phyloP scores from a whole-genome alignment of 2,329 filamentous ascomycete species.

The Neurospora crassa region DNA sequence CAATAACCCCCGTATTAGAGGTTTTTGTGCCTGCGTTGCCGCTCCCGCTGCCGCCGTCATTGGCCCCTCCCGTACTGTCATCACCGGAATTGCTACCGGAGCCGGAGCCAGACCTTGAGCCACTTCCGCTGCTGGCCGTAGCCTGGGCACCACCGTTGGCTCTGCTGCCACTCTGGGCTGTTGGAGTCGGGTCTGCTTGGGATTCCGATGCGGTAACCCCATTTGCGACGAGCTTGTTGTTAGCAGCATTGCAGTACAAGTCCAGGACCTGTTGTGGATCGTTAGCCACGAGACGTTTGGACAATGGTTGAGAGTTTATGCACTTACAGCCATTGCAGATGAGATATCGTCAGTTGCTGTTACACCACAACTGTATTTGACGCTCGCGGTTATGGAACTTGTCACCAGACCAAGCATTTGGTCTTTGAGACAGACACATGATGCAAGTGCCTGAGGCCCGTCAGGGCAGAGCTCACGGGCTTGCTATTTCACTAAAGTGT shows the following conservation, averaged over 20 bases:
- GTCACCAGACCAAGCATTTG: slow-evolving; percentile 34
- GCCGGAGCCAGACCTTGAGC: neutral
- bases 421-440: slow-evolving; percentile 42
- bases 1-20: slow-evolving; percentile 25
- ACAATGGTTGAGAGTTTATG: neutral
- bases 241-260: slow-evolving; percentile 41
- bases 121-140: neutral
- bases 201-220: slow-evolving; percentile 30
- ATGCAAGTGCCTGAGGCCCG: slow-evolving; percentile 40
- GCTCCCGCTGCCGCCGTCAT: neutral
- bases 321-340: slow-evolving; percentile 30
- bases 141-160: slow-evolving; percentile 1
- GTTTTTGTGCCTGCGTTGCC: slow-evolving; percentile 5
- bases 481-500: slow-evolving; percentile 20
- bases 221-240: slow-evolving; percentile 28
- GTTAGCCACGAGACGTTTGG: neutral
- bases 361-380: slow-evolving; percentile 34
- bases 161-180: neutral
- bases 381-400: slow-evolving; percentile 32
- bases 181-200: slow-evolving; percentile 17
- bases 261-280: slow-evolving; percentile 26
- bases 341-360: slow-evolving; percentile 34
- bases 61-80: neutral
- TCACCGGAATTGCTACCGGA: neutral
- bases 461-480: slow-evolving; percentile 31